Evolutionary conservation across 805 yeast species (phyloP), one percentile per base, ranked within the genome.

Genomic region (Kazachstania africana): DNA sequence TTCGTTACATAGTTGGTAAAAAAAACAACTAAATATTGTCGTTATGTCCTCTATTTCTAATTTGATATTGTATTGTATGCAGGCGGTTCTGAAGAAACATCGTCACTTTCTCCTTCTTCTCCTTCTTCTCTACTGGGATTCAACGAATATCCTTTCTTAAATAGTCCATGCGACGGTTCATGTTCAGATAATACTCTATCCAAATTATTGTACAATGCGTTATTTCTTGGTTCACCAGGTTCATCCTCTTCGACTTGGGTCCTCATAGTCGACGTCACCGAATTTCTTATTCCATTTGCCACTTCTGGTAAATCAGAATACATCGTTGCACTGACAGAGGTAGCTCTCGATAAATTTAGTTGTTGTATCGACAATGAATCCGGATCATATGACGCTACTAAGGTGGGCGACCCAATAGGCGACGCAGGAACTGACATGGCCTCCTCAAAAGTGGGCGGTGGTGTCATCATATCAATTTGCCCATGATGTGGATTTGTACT

Each of bases 401-500:
- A 14, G 12, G 34, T 35, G 8, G 50, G 43, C 9, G 48, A 39
- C 5, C 43, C 43, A 10, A 32, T 33, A 12, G 73, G 69, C 0
- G 78, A 70, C 1, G 67, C 55, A 6, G 68, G 67, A 16, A 44
- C 50, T 10, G 64, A 48, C 3, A 59, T 60, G 0, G 80, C 83
- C 41, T 76, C 76, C 45, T 75, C 80, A 49, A 76, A 77, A 0
- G 75, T 58, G 1, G 84, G 84, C 18, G 75, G 59, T 13, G 52
- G 54, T 13, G 59, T 60, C 1, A 33, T 40, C 4, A 35, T 43
- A 15, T 42, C 37, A 2, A 26, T 24, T 6, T 6, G 16, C 12
- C 15, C 8, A 23, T 3, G n/a, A 17, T 13, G 9, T 4, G 6
- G 9, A 8, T 12, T 4, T 16, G 5, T 14, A 28, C 27, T 48